A percentile compares a stretch with the other conserved stretches of the same genome.
These are phyloP conservation scores for Solanum dulcamara DNA, from an alignment of 257 asterid genomes.

Conservation along the genomic window DNA sequence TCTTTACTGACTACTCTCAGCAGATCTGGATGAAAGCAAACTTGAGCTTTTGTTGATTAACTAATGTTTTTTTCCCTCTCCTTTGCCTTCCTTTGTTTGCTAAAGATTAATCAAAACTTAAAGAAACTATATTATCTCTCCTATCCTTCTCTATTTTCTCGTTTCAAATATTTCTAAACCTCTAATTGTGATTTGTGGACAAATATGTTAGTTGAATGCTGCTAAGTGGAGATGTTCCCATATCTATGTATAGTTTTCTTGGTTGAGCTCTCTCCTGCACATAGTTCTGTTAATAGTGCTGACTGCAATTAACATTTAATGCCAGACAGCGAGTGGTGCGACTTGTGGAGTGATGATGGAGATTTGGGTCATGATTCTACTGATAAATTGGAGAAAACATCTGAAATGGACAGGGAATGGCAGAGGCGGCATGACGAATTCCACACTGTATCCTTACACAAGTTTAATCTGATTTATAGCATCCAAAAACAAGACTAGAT, in stretches of 20 bases:
- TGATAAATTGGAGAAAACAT: constrained; percentile 11
- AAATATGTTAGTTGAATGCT: background rate
- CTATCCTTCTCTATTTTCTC: background rate
- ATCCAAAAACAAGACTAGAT: background rate
- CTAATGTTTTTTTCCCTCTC: background rate
- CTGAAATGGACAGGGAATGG: constrained; percentile 78
- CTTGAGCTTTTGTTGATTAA: background rate
- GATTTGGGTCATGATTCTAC: constrained; percentile 26
- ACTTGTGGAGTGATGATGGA: constrained; percentile 58
- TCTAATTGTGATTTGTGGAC: background rate
- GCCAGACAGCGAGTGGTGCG: constrained; percentile 35
- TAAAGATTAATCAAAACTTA: background rate
- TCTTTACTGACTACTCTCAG: background rate
- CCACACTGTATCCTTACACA: constrained; percentile 51
- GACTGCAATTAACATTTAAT: background rate
- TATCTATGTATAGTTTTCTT: background rate
- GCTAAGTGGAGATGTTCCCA: background rate
- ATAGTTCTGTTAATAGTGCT: background rate
- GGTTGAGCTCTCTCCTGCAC: background rate
- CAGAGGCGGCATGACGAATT: constrained; percentile 54
- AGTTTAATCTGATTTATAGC: background rate
- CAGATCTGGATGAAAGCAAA: background rate
- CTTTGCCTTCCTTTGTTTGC: background rate
- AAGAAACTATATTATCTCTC: background rate
- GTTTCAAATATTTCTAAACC: background rate